Evolutionary conservation across 805 yeast species (phyloP).

Genomic region (Blastobotrys peoriensis): DNA sequence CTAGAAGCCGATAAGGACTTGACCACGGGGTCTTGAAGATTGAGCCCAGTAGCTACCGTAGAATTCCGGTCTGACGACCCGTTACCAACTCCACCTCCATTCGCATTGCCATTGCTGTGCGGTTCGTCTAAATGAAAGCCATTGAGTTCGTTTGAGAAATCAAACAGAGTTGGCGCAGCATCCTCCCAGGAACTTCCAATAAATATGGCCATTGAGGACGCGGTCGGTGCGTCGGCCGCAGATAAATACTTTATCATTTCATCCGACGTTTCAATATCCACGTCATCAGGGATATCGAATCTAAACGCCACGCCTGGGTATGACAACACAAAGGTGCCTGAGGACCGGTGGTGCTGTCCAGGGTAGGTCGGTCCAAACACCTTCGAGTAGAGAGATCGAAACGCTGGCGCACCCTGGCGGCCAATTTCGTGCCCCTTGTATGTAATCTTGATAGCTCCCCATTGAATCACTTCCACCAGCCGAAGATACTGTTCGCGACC

Average conservation of each 20-base stretch:
- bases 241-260: conserved; percentile 28
- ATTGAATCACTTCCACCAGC: conserved; percentile 21
- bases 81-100: conserved; percentile 2
- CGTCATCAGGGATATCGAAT: conserved; percentile 31
- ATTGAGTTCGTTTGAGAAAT: conserved; percentile 6
- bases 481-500: conserved; percentile 20
- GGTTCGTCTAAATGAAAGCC: background rate
- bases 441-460: conserved; percentile 13
- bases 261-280: conserved; percentile 18
- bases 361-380: conserved; percentile 61
- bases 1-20: conserved; percentile 2
- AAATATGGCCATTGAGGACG: conserved; percentile 21
- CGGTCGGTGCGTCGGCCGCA: conserved; percentile 12
- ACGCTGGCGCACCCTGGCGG: conserved; percentile 18
- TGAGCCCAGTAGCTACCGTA: too few relatives aligned
- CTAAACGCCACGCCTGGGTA: conserved; percentile 55
- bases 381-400: conserved; percentile 47
- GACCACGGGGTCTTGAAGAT: background rate
- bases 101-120: background rate
- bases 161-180: conserved; percentile 13
- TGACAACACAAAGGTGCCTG: conserved; percentile 38
- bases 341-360: conserved; percentile 34
- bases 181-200: conserved; percentile 22
- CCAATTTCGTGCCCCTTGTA: conserved; percentile 23
- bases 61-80: too few relatives aligned